Evolutionary conservation across 768 basidiomycete genomes (phyloP).

Genomic region (Rhizopogon salebrosus): DNA sequence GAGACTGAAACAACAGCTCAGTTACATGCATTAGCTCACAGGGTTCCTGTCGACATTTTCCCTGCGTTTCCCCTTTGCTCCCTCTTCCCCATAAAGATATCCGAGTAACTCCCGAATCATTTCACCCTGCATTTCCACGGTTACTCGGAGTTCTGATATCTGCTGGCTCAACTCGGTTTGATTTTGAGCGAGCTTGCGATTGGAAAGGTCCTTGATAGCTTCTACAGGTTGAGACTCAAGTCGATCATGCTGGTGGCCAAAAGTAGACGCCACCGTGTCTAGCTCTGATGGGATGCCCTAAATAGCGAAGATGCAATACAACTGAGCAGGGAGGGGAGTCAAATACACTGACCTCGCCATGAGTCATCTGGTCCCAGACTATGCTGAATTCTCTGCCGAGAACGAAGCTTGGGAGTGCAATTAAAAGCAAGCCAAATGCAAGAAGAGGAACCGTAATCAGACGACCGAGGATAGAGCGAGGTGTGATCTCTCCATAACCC

Average conservation of each 20-base stretch:
- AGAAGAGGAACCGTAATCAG: conserved; percentile 83
- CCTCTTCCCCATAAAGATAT: conserved; percentile 10
- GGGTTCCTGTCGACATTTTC: conserved; percentile 9
- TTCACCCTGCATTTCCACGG: conserved; percentile 56
- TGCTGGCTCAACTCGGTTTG: conserved; percentile 63
- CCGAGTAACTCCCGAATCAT: conserved; percentile 33
- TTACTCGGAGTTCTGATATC: conserved; percentile 49
- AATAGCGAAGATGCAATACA: conserved; percentile 2
- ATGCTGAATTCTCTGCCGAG: conserved; percentile 87
- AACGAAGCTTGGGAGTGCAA: conserved; percentile 89
- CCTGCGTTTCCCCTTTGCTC: conserved; percentile 12
- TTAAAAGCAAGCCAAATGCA: conserved; percentile 80
- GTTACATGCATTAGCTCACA: conserved; percentile 8
- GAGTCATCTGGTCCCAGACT: conserved; percentile 82
- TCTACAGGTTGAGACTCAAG: conserved; percentile 9
- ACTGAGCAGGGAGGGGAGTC: not conserved
- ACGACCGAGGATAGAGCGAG: conserved; percentile 82
- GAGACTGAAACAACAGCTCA: not conserved
- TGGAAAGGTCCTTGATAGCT: conserved; percentile 41
- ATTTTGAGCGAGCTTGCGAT: conserved; percentile 59
- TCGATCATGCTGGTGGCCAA: conserved; percentile 9
- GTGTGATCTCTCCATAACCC: conserved; percentile 90
- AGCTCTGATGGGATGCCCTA: conserved; percentile 8
- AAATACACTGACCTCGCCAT: conserved; percentile 32
- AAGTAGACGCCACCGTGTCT: conserved; percentile 13